Evolutionary conservation across 2,329 filamentous ascomycete species (phyloP).

Genomic region (Acarospora socialis): DNA sequence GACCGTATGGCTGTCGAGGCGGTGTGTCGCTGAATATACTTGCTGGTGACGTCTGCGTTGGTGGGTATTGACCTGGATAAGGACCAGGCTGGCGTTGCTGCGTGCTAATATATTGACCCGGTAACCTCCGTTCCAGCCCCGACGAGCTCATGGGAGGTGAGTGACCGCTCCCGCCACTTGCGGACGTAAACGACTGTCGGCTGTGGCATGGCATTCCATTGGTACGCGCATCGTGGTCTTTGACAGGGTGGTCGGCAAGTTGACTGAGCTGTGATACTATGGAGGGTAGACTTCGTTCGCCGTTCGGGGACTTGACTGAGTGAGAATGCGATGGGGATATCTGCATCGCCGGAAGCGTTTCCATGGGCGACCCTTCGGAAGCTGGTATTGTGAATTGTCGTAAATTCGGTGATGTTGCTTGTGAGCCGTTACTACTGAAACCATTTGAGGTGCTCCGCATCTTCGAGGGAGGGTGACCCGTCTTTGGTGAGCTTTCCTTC

Average conservation of each 20-base stretch:
- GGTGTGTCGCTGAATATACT: conserved; percentile 11
- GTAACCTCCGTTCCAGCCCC: conserved; percentile 6
- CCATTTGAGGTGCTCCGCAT: background rate
- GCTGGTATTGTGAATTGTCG: conserved; percentile 22
- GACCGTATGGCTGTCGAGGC: conserved; percentile 7
- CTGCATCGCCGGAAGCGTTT: conserved; percentile 27
- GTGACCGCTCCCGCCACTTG: conserved; percentile 5
- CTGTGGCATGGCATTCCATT: background rate
- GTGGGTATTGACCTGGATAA: conserved; percentile 7
- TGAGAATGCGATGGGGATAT: conserved; percentile 22
- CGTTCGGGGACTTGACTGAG: conserved; percentile 22
- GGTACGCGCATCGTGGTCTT: conserved; percentile 10
- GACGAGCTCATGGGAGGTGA: conserved; percentile 11
- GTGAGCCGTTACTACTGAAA: conserved; percentile 13
- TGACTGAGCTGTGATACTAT: conserved; percentile 26
- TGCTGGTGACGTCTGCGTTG: conserved; percentile 13
- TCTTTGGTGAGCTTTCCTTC: background rate
- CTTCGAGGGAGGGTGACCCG: background rate
- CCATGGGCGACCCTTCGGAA: conserved; percentile 17
- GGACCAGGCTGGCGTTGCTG: conserved; percentile 8
- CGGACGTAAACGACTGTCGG: conserved; percentile 6
- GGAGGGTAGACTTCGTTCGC: conserved; percentile 26
- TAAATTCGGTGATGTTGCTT: conserved; percentile 19
- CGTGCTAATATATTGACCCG: conserved; percentile 10
- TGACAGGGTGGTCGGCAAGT: conserved; percentile 18